Evolutionary conservation across 2,329 filamentous ascomycete genomes (phyloP).

Genomic region (Colletotrichum echinochloae): DNA sequence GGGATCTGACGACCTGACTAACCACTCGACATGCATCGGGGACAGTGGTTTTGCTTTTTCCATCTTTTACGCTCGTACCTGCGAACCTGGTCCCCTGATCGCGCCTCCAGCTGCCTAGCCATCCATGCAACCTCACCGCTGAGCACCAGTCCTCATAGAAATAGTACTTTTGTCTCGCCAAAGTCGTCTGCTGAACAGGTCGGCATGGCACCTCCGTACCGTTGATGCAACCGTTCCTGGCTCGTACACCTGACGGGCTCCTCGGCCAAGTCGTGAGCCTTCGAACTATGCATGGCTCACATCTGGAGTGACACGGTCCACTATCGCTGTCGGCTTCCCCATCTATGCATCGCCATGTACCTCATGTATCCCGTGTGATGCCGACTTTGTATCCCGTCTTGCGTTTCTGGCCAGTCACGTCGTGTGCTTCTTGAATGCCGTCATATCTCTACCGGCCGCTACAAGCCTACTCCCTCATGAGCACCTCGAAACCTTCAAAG

Average conservation of each 20-base stretch:
- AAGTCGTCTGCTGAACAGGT: not conserved
- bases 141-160: not conserved
- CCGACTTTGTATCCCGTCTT: not conserved
- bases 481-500: slow-evolving; percentile 24
- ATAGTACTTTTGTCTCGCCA: not conserved
- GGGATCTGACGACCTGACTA: not conserved
- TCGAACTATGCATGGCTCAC: slow-evolving; percentile 10
- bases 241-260: not conserved
- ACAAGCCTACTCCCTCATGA: slow-evolving; percentile 9
- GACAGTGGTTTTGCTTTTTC: slow-evolving; percentile 15
- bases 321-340: not conserved
- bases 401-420: slow-evolving; percentile 16
- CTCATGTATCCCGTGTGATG: not conserved
- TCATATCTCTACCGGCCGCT: slow-evolving; percentile 20
- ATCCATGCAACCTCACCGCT: slow-evolving; percentile 27
- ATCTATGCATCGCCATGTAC: not conserved
- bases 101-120: slow-evolving; percentile 3
- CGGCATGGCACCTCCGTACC: not conserved
- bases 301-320: not conserved
- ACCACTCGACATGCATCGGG: not conserved
- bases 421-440: not conserved
- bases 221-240: not conserved
- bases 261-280: slow-evolving; percentile 1
- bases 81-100: slow-evolving; percentile 1
- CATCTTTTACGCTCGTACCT: slow-evolving; percentile 18